Base-by-base conservation (phyloP, 2,329 filamentous ascomycete genomes). In the Diplodia sapinea region DNA sequence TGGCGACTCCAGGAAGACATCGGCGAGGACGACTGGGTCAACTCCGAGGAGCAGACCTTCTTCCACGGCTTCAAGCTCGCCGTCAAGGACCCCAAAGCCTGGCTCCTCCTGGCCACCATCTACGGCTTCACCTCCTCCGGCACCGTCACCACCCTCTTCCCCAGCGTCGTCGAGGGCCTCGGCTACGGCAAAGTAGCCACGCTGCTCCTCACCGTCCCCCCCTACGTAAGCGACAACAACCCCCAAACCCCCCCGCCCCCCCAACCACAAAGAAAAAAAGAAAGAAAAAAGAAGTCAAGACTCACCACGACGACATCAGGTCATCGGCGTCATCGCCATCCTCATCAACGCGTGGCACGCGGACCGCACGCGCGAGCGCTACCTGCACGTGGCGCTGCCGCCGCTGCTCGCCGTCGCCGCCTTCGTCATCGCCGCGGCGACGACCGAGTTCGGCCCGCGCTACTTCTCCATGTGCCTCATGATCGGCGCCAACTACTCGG, bases 381-480 rank as follows among this genome's bases (percentile, higher is more conserved):
- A 76, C 71, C 75, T 78, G 51, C 80, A 82, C 71, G 74, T 79
- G 50, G 71, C 74, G 5, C 56, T 75, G 12, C 74, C 76, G 4
- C 70, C 74, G 15, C 29, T 72, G 12, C 70, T 77, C n/a, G 73
- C 72, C 11, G 72, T 77, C 26, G 72, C 68, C 0, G 72, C 73
- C 6, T 77, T 78, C 69, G 72, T 77, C 50, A 68, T 78, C 17
- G 74, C 73, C 6, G 75, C 72, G 6, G 68, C 70, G 3, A 77
- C 72, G 4, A 72, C 79, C 9, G 72, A 72, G 36, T 87, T 87
- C 66, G 85, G 83, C 0, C 80, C 85, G 0, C 81, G 83, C 20
- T 88, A 87, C 77, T 83, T 86, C 75, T 81, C 80, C 29, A 77
- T 86, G 68, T 87, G 87, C 79, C 76, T 86, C 49, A 83, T 86